Base-by-base conservation (phyloP, 192 early-diverging fungal genomes). In the Podila horticola region DNA sequence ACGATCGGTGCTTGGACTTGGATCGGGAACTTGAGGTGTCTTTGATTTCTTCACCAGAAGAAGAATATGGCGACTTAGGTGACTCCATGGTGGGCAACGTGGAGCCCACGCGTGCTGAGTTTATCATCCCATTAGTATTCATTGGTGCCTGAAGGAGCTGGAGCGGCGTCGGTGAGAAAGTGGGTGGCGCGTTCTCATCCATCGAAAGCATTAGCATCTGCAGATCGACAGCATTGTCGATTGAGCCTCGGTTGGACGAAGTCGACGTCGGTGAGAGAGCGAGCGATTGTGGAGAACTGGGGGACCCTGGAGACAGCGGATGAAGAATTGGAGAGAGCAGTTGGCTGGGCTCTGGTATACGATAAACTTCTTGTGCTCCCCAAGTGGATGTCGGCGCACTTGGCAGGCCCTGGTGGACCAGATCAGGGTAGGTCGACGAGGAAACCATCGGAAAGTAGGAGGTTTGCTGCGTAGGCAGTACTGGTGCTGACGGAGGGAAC, bases 311-410 rank as follows among this genome's bases (percentile, higher is more conserved):
- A 22, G 52, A 55, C 52, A 55, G 2, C 5, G 52, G 24, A n/a
- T 55, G 52, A 26, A 55, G 22, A n/a, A 22, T 3, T 4, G n/a
- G 52, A 24, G 20, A 22, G 22, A 55, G 52, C 20, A 55, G 3
- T 45, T 45, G 41, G 15, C 13, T 45, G 15, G 19, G n/a, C n/a
- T 55, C n/a, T 55, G 52, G 52, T 2, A 12, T 26, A 22, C 24
- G 52, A 26, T 24, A 17, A 0, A 5, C 52, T 6, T 55, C 22
- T n/a, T n/a, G 52, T 12, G 5, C 17, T 19, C n/a, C n/a, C 52
- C 52, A 55, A 55, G 52, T 55, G 24, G 52, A 55, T 10, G 52
- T 55, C 52, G 52, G 22, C 10, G n/a, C 51, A 52, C 51, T 55
- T 24, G n/a, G n/a, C 17, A 10, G 52, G 17, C 9, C 50, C 20